Percentiles rank a stretch among this genome's conserved stretches.
phyloP scores from a whole-genome alignment of 2,329 filamentous ascomycete genomes.

The Diaporthe batatas region DNA sequence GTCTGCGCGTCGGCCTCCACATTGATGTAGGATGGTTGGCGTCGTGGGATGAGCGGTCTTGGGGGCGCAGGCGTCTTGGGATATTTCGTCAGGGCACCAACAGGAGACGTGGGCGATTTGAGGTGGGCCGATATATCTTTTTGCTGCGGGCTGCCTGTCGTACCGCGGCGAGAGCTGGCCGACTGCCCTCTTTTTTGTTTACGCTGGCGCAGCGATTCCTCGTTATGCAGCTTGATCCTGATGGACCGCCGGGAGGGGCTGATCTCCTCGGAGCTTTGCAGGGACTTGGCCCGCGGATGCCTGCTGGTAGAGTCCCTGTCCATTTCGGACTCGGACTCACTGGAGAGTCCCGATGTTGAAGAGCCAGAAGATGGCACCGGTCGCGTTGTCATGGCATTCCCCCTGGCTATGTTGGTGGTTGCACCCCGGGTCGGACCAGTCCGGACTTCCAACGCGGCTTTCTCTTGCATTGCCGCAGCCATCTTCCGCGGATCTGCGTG shows the following conservation, averaged over 20 bases:
- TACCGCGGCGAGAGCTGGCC: conserved; percentile 57
- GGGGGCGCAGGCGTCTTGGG: conserved; percentile 91
- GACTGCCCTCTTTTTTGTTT: conserved; percentile 76
- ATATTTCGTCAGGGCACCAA: conserved; percentile 85
- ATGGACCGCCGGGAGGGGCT: conserved; percentile 82
- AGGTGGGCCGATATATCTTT: conserved; percentile 80
- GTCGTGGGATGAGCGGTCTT: conserved; percentile 87
- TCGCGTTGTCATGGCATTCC: conserved; percentile 44
- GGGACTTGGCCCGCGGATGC: conserved; percentile 75
- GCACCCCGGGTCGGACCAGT: conserved; percentile 45
- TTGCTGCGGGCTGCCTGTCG: conserved; percentile 52
- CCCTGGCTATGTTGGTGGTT: conserved; percentile 42
- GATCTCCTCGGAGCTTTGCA: conserved; percentile 72
- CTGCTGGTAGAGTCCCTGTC: conserved; percentile 53
- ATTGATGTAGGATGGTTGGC: conserved; percentile 88
- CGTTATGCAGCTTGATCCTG: conserved; percentile 88
- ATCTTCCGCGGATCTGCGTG: conserved; percentile 64
- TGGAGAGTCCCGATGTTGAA: conserved; percentile 75
- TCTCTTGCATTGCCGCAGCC: conserved; percentile 53
- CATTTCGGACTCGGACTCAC: conserved; percentile 78
- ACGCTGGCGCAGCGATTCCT: conserved; percentile 79
- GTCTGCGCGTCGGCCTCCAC: conserved; percentile 63
- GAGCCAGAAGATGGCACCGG: conserved; percentile 59
- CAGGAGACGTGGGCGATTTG: conserved; percentile 92
- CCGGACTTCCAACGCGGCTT: conserved; percentile 51